These are phyloP conservation scores for Paspalum vaginatum DNA, from an alignment of 176 grass and related monocot genomes.

Conservation along the genomic window DNA sequence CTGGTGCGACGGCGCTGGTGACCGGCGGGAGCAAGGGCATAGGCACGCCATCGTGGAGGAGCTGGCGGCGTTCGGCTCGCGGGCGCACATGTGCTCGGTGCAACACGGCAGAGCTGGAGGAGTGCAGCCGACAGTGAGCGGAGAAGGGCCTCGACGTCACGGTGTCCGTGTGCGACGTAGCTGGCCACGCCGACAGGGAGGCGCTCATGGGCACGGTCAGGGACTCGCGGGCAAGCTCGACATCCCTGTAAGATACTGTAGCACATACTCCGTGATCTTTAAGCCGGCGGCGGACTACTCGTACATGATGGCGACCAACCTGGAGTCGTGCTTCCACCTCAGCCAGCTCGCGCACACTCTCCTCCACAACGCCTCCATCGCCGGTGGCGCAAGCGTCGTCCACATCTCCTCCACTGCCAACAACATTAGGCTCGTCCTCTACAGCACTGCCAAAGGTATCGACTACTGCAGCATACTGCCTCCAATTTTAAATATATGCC, in stretches of 20 bases:
- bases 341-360: slow-evolving; percentile 40
- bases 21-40: slow-evolving; percentile 51
- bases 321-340: slow-evolving; percentile 53
- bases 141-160: neutral
- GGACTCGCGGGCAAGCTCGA: slow-evolving; percentile 20
- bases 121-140: slow-evolving; percentile 32
- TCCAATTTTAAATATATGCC: no score
- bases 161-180: slow-evolving; percentile 16
- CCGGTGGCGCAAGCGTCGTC: slow-evolving; percentile 35
- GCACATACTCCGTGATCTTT: neutral
- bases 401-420: slow-evolving; percentile 36
- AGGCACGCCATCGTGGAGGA: slow-evolving; percentile 50
- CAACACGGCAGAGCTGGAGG: slow-evolving; percentile 40
- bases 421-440: neutral
- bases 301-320: slow-evolving; percentile 46
- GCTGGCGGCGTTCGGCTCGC: slow-evolving; percentile 39
- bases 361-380: slow-evolving; percentile 22
- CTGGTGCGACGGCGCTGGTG: slow-evolving; percentile 36
- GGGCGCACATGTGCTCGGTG: slow-evolving; percentile 51
- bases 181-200: slow-evolving; percentile 6
- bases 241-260: slow-evolving; percentile 25
- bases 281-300: slow-evolving; percentile 45
- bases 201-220: slow-evolving; percentile 4
- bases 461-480: no score
- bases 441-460: slow-evolving; percentile 43